Conservation (phyloP, 1,284 basidiomycete genomes). For the Marasmius fiardii region DNA sequence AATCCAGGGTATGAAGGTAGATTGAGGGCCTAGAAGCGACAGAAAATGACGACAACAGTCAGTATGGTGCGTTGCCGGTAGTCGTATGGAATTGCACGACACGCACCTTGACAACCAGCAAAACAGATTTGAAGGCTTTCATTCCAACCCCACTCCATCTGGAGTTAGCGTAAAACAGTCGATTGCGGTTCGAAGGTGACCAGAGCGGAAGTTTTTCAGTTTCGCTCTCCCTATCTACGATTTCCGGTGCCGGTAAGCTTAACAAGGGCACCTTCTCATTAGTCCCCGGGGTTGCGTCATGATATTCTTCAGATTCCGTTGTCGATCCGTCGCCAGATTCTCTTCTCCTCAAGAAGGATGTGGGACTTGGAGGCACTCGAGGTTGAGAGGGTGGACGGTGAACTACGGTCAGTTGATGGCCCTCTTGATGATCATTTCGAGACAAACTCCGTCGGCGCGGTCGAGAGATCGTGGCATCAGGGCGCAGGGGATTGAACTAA, state of each 20-base stretch:
- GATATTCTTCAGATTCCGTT: background rate
- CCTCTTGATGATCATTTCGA: background rate
- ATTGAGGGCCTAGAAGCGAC: background rate
- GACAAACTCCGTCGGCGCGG: background rate
- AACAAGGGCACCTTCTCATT: slow-evolving; percentile 20
- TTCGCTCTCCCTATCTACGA: slow-evolving; percentile 7
- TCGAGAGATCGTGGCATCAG: background rate
- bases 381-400: background rate
- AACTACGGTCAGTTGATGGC: background rate
- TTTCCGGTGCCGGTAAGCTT: slow-evolving; percentile 16
- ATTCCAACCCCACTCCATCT: slow-evolving; percentile 9
- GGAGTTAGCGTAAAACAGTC: background rate
- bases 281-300: slow-evolving; percentile 3
- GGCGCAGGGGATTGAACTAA: slow-evolving; percentile 6
- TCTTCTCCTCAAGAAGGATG: background rate
- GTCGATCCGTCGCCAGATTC: background rate
- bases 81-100: background rate
- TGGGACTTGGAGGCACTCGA: background rate
- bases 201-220: background rate
- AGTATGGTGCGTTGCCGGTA: no score
- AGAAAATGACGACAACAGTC: no score
- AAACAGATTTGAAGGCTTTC: slow-evolving; percentile 34
- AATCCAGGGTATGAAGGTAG: background rate
- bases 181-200: no score
- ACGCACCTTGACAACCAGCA: slow-evolving; percentile 48